Evolutionary conservation across 1,139 yeast species (phyloP), one percentile per base, ranked within the genome.

Genomic region (Suhomyces bribrorum): DNA sequence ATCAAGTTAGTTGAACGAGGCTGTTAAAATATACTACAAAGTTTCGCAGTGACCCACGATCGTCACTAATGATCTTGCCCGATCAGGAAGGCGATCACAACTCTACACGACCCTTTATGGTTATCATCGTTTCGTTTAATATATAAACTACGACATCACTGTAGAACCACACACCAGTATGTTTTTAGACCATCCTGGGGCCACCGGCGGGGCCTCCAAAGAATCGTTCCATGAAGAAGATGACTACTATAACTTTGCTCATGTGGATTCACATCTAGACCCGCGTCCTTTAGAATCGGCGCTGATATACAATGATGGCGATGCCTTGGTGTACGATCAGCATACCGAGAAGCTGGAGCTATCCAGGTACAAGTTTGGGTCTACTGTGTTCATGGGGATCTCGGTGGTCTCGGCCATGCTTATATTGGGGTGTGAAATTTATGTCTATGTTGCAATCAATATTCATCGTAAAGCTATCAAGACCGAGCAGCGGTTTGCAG

Each of bases 381-480:
- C 60, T 4, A 42, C 45, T 22, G 29, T 59, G 1, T 65, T 66
- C 40, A 48, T 66, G 12, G 37, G 44, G 4, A 56, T 58, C 2
- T 64, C 71, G 3, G 42, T 64, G 2, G 36, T 58, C 2, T 62
- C 69, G 0, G 72, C 72, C 2, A 11, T 57, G 7, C 45, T 64
- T 4, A 53, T 64, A 3, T 37, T 66, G 14, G 57, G 53, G 5
- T 56, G 66, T 27, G 69, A 66, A 44, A 53, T 51, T 6, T 66
- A 62, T 48, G 56, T 66, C 57, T 66, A 57, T 45, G 66, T 68
- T 2, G 67, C 61, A 11, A 62, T 67, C 28, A 66, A 65, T 37
- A 44, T 61, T 14, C 69, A 66, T 46, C 54, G 55, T 38, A 18
- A 40, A 8, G 43, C 44, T n/a, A 44, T 63, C 29, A 34, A 37